Base-by-base conservation (phyloP, 2,329 filamentous ascomycete species). In the Aspergillus sojae region DNA sequence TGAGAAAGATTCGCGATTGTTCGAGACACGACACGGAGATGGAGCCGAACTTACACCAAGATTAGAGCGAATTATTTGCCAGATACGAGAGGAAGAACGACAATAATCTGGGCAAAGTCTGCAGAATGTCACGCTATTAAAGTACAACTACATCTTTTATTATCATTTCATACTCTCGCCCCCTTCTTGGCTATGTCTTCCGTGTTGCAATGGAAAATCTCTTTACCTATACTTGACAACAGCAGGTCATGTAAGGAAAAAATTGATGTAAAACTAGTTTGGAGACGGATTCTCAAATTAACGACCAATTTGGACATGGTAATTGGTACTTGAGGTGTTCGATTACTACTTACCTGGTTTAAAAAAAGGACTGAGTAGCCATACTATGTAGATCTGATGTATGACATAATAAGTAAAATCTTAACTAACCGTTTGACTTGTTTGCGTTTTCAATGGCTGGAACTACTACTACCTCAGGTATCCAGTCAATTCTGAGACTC, bases 31-130 rank as follows among this genome's bases (percentile, higher is more conserved):
- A 41, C 79, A 81, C 43, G 84, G 85, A 62, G 78, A 81, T 1
- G 78, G 79, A 59, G 77, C 81, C 62, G 83, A 80, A 26, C 86
- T 88, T 66, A 86, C 85, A 4, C 75, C 79, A 62, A 81, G 84
- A 45, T 76, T 89, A 52, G 80, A 85, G 71, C 77, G 78, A 28
- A 84, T 89, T 10, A 79, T 87, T 34, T 76, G 79, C 66, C 76
- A 79, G 59, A 74, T 86, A 66, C 58, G 60, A 19, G 58, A 57
- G 34, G 61, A 60, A 41, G 57, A 41, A 36, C 12, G 10, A 53
- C 10, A 52, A 39, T 46, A 41, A 50, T 5, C 11, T 21, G 23
- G 26, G 46, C 46, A n/a, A 23, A n/a, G 16, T 52, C 28, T 52
- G 30, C 9, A 52, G 26, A 21, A 52, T 32, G 52, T 23, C 19